Evolutionary conservation across 2,329 filamentous ascomycete species (phyloP).

Genomic region (Aspergillus hortae): DNA sequence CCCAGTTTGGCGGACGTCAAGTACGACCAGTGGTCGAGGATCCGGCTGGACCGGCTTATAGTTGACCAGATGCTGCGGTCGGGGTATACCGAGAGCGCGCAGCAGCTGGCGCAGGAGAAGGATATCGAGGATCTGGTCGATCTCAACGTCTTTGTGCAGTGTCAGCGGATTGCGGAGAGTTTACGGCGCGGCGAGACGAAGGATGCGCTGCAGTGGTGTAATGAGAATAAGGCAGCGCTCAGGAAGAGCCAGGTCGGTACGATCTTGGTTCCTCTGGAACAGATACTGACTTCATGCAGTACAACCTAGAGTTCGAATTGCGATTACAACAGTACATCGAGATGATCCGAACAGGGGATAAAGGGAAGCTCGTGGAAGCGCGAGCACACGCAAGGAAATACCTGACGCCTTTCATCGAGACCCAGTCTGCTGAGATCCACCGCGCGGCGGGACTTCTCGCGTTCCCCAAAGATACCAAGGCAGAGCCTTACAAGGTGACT

Average conservation of each 20-base stretch:
- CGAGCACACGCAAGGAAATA: conserved; percentile 79
- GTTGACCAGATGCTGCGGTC: conserved; percentile 89
- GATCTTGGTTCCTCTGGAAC: not conserved
- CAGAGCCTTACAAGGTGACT: conserved; percentile 58
- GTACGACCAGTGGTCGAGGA: conserved; percentile 86
- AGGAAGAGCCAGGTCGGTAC: conserved; percentile 75
- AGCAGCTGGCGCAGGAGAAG: conserved; percentile 69
- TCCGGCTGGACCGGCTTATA: conserved; percentile 75
- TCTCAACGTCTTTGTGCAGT: conserved; percentile 79
- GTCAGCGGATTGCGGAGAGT: conserved; percentile 72
- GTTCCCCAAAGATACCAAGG: conserved; percentile 59
- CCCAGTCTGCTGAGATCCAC: conserved; percentile 65
- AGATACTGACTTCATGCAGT: conserved; percentile 45
- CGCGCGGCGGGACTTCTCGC: conserved; percentile 78
- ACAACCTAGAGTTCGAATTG: conserved; percentile 86
- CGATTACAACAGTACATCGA: conserved; percentile 95
- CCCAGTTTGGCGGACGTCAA: conserved; percentile 82
- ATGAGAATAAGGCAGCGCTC: conserved; percentile 86
- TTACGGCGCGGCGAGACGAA: conserved; percentile 67
- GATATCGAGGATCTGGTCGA: conserved; percentile 80
- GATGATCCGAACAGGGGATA: conserved; percentile 66
- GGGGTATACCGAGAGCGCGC: conserved; percentile 76
- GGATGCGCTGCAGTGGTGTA: conserved; percentile 85
- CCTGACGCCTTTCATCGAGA: conserved; percentile 66
- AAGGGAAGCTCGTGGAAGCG: conserved; percentile 68